Percentiles rank a stretch among this genome's conserved stretches.
Conservation (phyloP, 176 grass and related monocot species). For the Oryza rufipogon region DNA sequence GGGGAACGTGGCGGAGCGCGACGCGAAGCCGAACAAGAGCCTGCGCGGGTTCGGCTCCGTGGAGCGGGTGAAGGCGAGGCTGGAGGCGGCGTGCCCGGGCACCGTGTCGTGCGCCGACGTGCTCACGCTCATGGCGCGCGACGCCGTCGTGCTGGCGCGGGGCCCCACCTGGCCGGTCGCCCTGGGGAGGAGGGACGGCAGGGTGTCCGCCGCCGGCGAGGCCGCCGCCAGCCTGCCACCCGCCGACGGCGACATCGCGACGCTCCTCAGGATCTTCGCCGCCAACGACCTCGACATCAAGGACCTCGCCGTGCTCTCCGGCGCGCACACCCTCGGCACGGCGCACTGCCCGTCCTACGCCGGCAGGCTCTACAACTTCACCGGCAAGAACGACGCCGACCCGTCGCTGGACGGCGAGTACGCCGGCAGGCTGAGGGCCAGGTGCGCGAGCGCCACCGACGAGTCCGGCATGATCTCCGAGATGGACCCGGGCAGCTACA, state of each 20-base stretch:
- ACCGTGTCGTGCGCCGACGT: constrained; percentile 76
- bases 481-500: constrained; percentile 86
- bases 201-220: not conserved
- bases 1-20: constrained; percentile 47
- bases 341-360: constrained; percentile 53
- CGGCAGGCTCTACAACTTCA: constrained; percentile 67
- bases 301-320: constrained; percentile 52
- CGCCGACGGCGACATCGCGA: not conserved
- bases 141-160: constrained; percentile 57
- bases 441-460: constrained; percentile 54
- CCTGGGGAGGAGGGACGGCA: constrained; percentile 35
- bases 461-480: constrained; percentile 42
- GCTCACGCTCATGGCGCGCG: constrained; percentile 60
- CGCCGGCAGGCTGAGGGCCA: constrained; percentile 43
- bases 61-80: constrained; percentile 61
- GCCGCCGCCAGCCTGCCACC: constrained; percentile 23
- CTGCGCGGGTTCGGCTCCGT: constrained; percentile 63
- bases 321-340: constrained; percentile 65
- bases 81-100: constrained; percentile 62
- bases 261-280: constrained; percentile 33
- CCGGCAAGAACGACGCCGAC: constrained; percentile 45
- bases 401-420: constrained; percentile 63
- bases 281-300: constrained; percentile 38
- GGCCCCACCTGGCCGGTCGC: constrained; percentile 38
- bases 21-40: constrained; percentile 66